Conservation (phyloP, 2,329 filamentous ascomycete species). For the Trichophyton mentagrophytes region DNA sequence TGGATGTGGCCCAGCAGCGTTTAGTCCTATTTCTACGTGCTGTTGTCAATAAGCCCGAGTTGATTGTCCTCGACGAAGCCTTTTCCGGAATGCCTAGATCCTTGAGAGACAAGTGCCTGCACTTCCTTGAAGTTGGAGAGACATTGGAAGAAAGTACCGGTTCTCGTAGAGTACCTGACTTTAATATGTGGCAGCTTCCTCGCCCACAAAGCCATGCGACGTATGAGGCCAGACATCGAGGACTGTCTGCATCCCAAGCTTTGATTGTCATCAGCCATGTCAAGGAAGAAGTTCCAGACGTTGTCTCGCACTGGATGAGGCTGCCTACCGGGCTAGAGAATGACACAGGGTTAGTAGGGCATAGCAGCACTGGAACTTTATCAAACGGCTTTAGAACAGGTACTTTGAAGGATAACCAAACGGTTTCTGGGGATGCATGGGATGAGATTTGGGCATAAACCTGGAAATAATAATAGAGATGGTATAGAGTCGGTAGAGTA, state of each 20-base stretch:
- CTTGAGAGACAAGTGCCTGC: constrained; percentile 73
- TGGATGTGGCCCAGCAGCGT: constrained; percentile 47
- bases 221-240: constrained; percentile 26
- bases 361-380: neutral
- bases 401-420: constrained; percentile 7
- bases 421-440: constrained; percentile 11
- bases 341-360: neutral
- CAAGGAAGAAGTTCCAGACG: constrained; percentile 76
- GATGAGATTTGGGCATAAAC: constrained; percentile 11
- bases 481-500: neutral
- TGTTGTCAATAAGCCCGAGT: constrained; percentile 64
- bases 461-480: neutral
- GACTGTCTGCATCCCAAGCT: constrained; percentile 59
- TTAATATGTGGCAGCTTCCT: constrained; percentile 9
- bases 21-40: constrained; percentile 74
- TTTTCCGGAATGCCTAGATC: constrained; percentile 74
- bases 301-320: constrained; percentile 73
- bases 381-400: constrained; percentile 8
- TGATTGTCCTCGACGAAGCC: constrained; percentile 76
- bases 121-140: constrained; percentile 61
- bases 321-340: constrained; percentile 41
- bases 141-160: constrained; percentile 20
- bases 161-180: constrained; percentile 8
- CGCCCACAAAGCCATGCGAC: constrained; percentile 5
- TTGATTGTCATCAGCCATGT: constrained; percentile 87